Conservation (phyloP, 2,329 filamentous ascomycete species). For the Alternaria conjuncta region DNA sequence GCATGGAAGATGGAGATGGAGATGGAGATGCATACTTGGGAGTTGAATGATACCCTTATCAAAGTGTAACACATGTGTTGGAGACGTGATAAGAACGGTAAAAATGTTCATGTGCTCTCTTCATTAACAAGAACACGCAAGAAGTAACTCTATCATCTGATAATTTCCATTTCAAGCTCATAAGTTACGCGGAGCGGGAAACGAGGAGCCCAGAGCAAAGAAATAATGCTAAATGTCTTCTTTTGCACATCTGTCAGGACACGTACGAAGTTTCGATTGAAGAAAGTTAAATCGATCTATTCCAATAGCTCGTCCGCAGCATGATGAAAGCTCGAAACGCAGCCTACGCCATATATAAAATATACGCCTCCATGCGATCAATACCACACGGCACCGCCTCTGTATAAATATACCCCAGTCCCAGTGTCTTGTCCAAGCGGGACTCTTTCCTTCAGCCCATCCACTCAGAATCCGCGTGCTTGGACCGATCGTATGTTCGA, state of each 20-base stretch:
- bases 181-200: no score
- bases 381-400: neutral
- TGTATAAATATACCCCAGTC: neutral
- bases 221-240: no score
- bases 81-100: no score
- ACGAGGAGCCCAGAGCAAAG: no score
- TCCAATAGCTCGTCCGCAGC: neutral
- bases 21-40: neutral
- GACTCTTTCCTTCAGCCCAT: neutral
- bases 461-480: no score
- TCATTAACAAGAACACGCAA: neutral
- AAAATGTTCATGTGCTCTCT: no score
- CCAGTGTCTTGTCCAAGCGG: neutral
- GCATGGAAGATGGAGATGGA: neutral
- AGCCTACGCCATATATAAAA: neutral
- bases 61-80: neutral
- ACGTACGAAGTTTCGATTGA: no score
- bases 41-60: conserved; percentile 2
- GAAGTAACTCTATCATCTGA: neutral
- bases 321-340: neutral
- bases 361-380: neutral
- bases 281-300: conserved; percentile 3
- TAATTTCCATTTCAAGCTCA: no score
- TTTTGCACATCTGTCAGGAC: no score
- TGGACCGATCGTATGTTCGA: no score